Evolutionary conservation across 495 filamentous ascomycete genomes (phyloP).

Genomic region (Aspergillus heteromorphus): DNA sequence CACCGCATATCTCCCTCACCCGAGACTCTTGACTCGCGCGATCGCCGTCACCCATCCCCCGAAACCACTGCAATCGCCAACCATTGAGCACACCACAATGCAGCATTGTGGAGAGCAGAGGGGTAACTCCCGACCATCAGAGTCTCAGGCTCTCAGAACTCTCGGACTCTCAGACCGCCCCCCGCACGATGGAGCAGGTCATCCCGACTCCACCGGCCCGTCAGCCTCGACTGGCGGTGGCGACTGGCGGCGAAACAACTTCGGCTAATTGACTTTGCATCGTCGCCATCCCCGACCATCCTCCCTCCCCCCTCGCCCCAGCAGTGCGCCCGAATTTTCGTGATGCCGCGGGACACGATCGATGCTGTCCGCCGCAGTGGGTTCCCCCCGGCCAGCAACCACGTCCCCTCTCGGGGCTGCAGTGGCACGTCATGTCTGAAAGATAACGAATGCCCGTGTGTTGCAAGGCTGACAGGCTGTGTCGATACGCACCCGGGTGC

Average conservation of each 20-base stretch:
- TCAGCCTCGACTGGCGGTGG: background rate
- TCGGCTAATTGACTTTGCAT: background rate
- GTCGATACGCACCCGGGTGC: background rate
- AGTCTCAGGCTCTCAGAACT: too few relatives aligned
- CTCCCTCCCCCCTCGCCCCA: background rate
- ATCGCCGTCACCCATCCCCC: too few relatives aligned
- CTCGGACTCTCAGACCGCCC: too few relatives aligned
- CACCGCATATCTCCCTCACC: too few relatives aligned
- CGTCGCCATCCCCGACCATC: too few relatives aligned
- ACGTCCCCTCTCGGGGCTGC: background rate
- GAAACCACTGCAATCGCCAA: too few relatives aligned
- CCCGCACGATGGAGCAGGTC: background rate
- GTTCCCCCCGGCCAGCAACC: too few relatives aligned
- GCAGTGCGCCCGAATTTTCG: background rate
- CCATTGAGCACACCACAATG: too few relatives aligned
- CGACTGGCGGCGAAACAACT: background rate
- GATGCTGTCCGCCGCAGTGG: background rate
- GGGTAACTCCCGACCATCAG: too few relatives aligned
- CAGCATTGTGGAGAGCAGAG: too few relatives aligned
- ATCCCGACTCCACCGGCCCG: slow-evolving; percentile 1
- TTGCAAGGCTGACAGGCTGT: background rate
- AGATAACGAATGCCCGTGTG: background rate
- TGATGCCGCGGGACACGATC: background rate
- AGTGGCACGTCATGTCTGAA: background rate
- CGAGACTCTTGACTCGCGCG: too few relatives aligned